Evolutionary conservation across 1,284 basidiomycete species (phyloP).

Genomic region (Malassezia arunalokei): DNA sequence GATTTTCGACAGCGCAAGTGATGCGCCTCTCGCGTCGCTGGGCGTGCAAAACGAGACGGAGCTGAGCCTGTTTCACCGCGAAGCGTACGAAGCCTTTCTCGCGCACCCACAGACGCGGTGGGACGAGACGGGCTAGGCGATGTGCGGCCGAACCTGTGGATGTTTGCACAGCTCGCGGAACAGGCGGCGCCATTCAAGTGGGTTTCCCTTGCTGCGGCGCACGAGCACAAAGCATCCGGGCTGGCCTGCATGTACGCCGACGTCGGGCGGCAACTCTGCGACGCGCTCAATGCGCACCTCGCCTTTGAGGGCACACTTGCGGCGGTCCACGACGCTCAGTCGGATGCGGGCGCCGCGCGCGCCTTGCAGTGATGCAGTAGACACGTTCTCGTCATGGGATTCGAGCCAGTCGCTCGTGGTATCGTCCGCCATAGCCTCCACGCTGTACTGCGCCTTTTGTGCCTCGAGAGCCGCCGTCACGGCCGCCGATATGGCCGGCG

Average conservation of each 20-base stretch:
- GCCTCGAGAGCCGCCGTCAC: constrained; percentile 21
- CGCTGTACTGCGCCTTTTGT: constrained; percentile 22
- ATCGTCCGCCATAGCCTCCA: constrained; percentile 31
- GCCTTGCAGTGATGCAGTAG: not conserved
- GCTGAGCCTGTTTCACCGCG: constrained; percentile 35
- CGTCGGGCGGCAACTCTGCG: constrained; percentile 4
- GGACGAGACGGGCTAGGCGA: constrained; percentile 15
- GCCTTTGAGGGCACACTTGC: constrained; percentile 41
- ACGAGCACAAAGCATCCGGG: constrained; percentile 33
- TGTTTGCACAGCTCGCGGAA: constrained; percentile 31
- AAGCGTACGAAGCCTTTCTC: constrained; percentile 34
- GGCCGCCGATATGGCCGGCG: constrained; percentile 19
- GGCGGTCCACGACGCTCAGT: constrained; percentile 33
- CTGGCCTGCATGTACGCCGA: constrained; percentile 3
- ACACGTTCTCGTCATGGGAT: constrained; percentile 18
- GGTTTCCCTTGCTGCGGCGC: constrained; percentile 45
- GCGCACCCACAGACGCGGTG: constrained; percentile 35
- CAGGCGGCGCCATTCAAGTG: constrained; percentile 47
- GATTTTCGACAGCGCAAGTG: constrained; percentile 18
- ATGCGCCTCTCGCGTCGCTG: constrained; percentile 22
- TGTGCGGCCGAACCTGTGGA: constrained; percentile 4
- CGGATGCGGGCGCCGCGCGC: constrained; percentile 32
- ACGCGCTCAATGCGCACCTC: constrained; percentile 37
- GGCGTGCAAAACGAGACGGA: constrained; percentile 43
- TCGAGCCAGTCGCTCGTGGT: constrained; percentile 19